phyloP scores from a whole-genome alignment of 495 filamentous ascomycete species.

The Hypoxylon fuscum region DNA sequence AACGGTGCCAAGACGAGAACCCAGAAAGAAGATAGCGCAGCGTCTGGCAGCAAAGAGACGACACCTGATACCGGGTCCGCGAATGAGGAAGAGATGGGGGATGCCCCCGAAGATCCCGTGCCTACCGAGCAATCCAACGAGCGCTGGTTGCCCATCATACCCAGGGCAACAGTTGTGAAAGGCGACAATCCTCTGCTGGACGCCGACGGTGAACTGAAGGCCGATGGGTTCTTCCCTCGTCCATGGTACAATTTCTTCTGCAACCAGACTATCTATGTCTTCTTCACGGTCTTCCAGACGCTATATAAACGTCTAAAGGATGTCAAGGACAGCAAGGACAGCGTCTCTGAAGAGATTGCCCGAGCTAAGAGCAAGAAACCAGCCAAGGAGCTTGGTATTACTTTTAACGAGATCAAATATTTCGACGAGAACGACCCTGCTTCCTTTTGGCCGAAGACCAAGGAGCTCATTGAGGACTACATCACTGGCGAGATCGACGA shows the following conservation, averaged over 20 bases:
- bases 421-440: constrained; percentile 54
- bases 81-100: constrained; percentile 70
- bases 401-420: constrained; percentile 59
- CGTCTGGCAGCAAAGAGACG: constrained; percentile 80
- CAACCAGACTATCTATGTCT: constrained; percentile 89
- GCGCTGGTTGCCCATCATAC: constrained; percentile 61
- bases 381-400: constrained; percentile 79
- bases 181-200: constrained; percentile 52
- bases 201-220: constrained; percentile 69
- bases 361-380: constrained; percentile 76
- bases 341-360: constrained; percentile 75
- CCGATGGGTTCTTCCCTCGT: constrained; percentile 83
- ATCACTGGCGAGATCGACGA: constrained; percentile 86
- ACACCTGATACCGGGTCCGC: constrained; percentile 82
- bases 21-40: constrained; percentile 77
- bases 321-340: constrained; percentile 78
- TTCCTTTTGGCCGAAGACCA: constrained; percentile 61
- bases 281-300: constrained; percentile 90
- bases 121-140: constrained; percentile 63
- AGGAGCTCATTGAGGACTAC: constrained; percentile 81
- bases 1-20: constrained; percentile 66
- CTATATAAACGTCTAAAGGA: constrained; percentile 83
- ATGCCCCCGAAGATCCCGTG: constrained; percentile 57
- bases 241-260: constrained; percentile 84
- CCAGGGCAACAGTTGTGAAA: constrained; percentile 57